Percentiles rank a stretch among this genome's conserved stretches.
phyloP scores from a whole-genome alignment of 805 yeast species.

The Kazachstania africana region DNA sequence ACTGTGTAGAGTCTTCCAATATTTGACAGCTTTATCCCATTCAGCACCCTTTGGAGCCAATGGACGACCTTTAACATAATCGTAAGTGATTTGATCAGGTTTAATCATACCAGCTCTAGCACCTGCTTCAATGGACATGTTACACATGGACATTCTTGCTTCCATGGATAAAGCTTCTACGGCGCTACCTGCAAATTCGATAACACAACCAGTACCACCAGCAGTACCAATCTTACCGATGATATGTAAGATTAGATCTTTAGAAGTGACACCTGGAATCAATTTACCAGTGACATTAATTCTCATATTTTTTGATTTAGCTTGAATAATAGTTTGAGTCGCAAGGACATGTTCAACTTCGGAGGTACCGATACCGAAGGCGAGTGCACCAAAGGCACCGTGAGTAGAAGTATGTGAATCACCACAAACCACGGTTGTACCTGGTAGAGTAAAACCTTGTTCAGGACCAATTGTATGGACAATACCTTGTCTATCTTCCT shows the following conservation, averaged over 20 bases:
- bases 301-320: constrained; percentile 93
- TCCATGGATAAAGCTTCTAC: constrained; percentile 86
- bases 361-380: constrained; percentile 98
- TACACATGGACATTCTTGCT: constrained; percentile 98
- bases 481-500: constrained; percentile 91
- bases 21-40: constrained; percentile 87
- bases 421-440: constrained; percentile 98
- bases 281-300: constrained; percentile 76
- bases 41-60: constrained; percentile 87
- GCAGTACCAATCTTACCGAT: constrained; percentile 98
- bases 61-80: constrained; percentile 87
- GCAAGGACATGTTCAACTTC: constrained; percentile 99
- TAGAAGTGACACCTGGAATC: constrained; percentile 83
- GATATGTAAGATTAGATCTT: constrained; percentile 87
- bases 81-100: constrained; percentile 84
- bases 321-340: constrained; percentile 89
- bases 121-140: constrained; percentile 98
- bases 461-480: constrained; percentile 99
- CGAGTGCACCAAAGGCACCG: constrained; percentile 96
- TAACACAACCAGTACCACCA: constrained; percentile 96
- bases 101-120: constrained; percentile 99
- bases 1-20: constrained; percentile 81
- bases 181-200: constrained; percentile 94
- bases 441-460: constrained; percentile 96
- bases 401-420: constrained; percentile 98